Conservation (phyloP, 2,329 filamentous ascomycete genomes). For the Stromatinia cepivora region DNA sequence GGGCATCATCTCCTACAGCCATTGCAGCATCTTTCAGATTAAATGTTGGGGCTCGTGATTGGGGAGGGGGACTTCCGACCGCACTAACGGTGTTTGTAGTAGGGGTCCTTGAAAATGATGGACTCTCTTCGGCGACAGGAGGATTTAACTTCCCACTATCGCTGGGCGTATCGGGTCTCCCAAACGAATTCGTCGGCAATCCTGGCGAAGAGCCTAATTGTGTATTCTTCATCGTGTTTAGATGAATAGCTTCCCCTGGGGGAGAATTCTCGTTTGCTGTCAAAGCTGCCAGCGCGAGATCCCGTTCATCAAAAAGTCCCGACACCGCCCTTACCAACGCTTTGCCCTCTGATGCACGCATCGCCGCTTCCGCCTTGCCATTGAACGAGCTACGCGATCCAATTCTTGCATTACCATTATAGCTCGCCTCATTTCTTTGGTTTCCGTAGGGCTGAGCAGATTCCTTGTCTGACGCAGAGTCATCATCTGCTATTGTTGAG, state of each 20-base stretch:
- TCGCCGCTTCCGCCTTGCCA: slow-evolving; percentile 54
- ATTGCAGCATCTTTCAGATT: slow-evolving; percentile 34
- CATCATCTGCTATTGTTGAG: slow-evolving; percentile 22
- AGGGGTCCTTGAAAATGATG: background rate
- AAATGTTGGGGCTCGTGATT: slow-evolving; percentile 29
- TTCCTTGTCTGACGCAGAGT: slow-evolving; percentile 14
- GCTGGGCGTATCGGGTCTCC: slow-evolving; percentile 24
- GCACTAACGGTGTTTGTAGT: slow-evolving; percentile 4
- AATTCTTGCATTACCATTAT: slow-evolving; percentile 3
- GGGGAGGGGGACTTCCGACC: slow-evolving; percentile 21
- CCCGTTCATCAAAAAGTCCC: slow-evolving; percentile 7
- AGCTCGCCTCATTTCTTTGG: slow-evolving; percentile 12
- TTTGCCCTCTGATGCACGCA: slow-evolving; percentile 60
- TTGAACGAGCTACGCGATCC: slow-evolving; percentile 34
- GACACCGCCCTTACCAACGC: slow-evolving; percentile 50
- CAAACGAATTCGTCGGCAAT: slow-evolving; percentile 26
- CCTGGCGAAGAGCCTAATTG: slow-evolving; percentile 22
- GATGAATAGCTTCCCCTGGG: slow-evolving; percentile 32
- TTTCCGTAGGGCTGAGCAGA: background rate
- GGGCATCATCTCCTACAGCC: slow-evolving; percentile 56
- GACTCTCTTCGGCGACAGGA: slow-evolving; percentile 7
- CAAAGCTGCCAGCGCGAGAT: slow-evolving; percentile 15
- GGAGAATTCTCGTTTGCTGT: slow-evolving; percentile 24
- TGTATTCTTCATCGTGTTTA: slow-evolving; percentile 37
- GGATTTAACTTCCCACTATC: slow-evolving; percentile 20